Conservation (phyloP, 352 stramenopile genomes). For the Aphanomyces invadans region DNA sequence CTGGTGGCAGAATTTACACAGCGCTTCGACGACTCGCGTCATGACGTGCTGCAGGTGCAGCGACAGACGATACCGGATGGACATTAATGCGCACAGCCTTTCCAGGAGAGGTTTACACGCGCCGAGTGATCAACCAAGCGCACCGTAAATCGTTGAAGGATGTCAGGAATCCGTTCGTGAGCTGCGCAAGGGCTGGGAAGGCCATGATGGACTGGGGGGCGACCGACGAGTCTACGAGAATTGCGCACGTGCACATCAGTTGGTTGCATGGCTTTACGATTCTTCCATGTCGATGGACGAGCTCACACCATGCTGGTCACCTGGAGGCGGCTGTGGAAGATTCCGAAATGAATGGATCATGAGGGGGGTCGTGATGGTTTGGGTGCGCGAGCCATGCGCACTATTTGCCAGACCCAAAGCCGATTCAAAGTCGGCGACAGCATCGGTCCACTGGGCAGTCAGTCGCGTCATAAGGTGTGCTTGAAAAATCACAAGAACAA, state of each 20-base stretch:
- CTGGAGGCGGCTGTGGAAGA: too few species aligned
- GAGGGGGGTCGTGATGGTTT: conserved; percentile 48
- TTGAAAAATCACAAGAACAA: conserved; percentile 78
- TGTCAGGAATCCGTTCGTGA: conserved; percentile 70
- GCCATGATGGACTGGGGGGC: conserved; percentile 77
- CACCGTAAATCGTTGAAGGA: conserved; percentile 78
- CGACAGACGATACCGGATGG: conserved; percentile 3
- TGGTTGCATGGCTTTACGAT: too few species aligned
- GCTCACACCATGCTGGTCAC: too few species aligned
- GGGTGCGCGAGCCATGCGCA: conserved; percentile 33
- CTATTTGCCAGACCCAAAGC: conserved; percentile 28
- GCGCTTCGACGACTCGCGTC: neutral
- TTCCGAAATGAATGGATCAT: conserved; percentile 60
- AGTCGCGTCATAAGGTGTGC: conserved; percentile 65
- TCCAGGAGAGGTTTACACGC: neutral
- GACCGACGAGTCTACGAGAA: conserved; percentile 41
- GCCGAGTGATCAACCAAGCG: neutral
- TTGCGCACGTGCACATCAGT: neutral
- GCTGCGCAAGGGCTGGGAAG: conserved; percentile 77
- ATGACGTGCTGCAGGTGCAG: neutral
- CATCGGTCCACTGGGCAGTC: conserved; percentile 45
- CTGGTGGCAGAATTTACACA: neutral
- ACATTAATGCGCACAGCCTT: conserved; percentile 8
- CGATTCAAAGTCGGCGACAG: conserved; percentile 57
- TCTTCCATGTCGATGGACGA: too few species aligned